phyloP scores from a whole-genome alignment of 2,329 filamentous ascomycete species.

The Gaeumannomyces sp. region DNA sequence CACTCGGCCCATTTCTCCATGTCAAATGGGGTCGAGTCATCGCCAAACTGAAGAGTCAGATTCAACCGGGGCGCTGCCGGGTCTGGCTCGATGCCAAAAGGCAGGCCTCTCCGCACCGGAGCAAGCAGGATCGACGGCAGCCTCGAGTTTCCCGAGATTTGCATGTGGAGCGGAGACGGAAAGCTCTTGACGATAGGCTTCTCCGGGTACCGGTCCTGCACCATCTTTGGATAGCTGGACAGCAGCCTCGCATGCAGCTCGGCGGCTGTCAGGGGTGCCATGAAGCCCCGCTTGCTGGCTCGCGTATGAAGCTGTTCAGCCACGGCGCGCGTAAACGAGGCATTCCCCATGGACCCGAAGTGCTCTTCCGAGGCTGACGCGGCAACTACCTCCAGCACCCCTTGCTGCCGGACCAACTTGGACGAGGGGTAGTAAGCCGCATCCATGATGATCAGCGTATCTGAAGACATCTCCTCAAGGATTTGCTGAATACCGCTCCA shows the following conservation, averaged over 20 bases:
- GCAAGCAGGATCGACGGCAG: slow-evolving; percentile 51
- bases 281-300: slow-evolving; percentile 32
- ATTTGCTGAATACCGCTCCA: slow-evolving; percentile 52
- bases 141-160: slow-evolving; percentile 46
- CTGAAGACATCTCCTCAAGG: slow-evolving; percentile 48
- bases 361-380: slow-evolving; percentile 50
- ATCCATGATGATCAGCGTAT: slow-evolving; percentile 54
- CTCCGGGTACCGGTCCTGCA: slow-evolving; percentile 43
- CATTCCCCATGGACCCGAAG: slow-evolving; percentile 38
- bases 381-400: slow-evolving; percentile 50
- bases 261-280: slow-evolving; percentile 41
- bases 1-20: slow-evolving; percentile 52
- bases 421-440: slow-evolving; percentile 51
- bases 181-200: slow-evolving; percentile 41
- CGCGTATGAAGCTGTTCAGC: slow-evolving; percentile 43
- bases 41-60: slow-evolving; percentile 43
- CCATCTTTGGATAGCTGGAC: slow-evolving; percentile 44
- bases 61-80: slow-evolving; percentile 36
- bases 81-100: slow-evolving; percentile 33
- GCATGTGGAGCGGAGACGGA: slow-evolving; percentile 49
- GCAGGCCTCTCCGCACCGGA: slow-evolving; percentile 37
- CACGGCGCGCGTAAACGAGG: slow-evolving; percentile 46
- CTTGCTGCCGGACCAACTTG: slow-evolving; percentile 43
- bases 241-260: slow-evolving; percentile 43
- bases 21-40: slow-evolving; percentile 38